These are phyloP conservation scores for Giardia duodenalis DNA, from an alignment of 208 protist species.

Conservation along the genomic window DNA sequence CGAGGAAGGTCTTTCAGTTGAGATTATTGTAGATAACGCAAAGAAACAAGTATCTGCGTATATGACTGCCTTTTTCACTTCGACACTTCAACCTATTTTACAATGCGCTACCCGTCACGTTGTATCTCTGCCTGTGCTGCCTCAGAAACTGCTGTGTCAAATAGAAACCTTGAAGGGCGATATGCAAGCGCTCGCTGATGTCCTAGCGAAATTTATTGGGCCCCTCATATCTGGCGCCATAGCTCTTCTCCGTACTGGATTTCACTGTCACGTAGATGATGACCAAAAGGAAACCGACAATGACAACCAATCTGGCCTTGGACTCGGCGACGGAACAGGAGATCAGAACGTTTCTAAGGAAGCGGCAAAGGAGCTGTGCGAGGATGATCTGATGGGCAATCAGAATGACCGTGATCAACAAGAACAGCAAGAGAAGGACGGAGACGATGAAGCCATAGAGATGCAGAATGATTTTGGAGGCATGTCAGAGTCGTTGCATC, in stretches of 20 bases:
- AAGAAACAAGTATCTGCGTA: no score
- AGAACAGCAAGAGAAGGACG: constrained; percentile 39
- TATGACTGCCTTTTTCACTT: no score
- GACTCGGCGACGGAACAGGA: constrained; percentile 93
- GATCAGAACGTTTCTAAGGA: constrained; percentile 89
- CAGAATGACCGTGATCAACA: constrained; percentile 56
- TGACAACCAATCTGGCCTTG: constrained; percentile 65
- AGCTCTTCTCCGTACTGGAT: constrained; percentile 17
- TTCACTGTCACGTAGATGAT: constrained; percentile 51
- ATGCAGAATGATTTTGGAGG: constrained; percentile 49
- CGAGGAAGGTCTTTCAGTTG: no score
- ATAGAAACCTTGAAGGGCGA: no score
- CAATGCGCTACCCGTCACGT: no score
- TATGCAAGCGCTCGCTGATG: no score
- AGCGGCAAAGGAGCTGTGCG: constrained; percentile 76
- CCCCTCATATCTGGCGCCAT: background rate
- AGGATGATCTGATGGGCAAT: constrained; percentile 35
- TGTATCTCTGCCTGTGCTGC: no score
- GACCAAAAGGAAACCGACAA: constrained; percentile 53
- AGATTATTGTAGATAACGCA: no score
- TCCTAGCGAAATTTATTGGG: background rate
- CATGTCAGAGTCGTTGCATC: constrained; percentile 41
- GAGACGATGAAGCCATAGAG: constrained; percentile 47
- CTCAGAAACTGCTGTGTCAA: no score
- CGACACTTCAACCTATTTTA: no score